phyloP scores from a whole-genome alignment of 2,329 filamentous ascomycete species.

The Zymoseptoria ardabiliae region DNA sequence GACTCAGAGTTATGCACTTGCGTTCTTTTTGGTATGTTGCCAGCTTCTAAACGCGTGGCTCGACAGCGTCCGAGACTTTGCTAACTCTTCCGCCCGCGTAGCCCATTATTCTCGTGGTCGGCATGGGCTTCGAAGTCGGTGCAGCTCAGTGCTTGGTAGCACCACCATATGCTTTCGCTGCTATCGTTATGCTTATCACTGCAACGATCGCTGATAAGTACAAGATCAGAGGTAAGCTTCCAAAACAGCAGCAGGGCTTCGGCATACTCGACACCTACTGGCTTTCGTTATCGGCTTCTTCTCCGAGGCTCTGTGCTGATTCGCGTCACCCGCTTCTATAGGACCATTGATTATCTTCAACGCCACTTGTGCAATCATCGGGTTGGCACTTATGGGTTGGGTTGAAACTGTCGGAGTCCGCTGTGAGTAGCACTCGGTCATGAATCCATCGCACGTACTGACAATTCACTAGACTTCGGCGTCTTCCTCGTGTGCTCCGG shows the following conservation, averaged over 20 bases:
- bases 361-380: slow-evolving; percentile 21
- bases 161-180: slow-evolving; percentile 31
- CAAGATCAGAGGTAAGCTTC: slow-evolving; percentile 45
- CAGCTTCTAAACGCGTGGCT: too few species aligned
- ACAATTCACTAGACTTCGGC: slow-evolving; percentile 33
- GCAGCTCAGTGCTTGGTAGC: slow-evolving; percentile 27
- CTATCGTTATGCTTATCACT: slow-evolving; percentile 22
- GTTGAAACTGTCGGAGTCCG: slow-evolving; percentile 16
- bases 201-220: slow-evolving; percentile 32
- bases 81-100: too few species aligned
- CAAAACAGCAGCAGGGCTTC: neutral
- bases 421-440: slow-evolving; percentile 40
- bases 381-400: slow-evolving; percentile 23
- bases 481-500: slow-evolving; percentile 71
- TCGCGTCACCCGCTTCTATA: neutral
- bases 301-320: too few species aligned
- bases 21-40: slow-evolving; percentile 41
- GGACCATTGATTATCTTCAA: slow-evolving; percentile 25
- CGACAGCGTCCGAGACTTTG: too few species aligned
- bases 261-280: too few species aligned
- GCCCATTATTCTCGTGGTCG: slow-evolving; percentile 26
- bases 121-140: slow-evolving; percentile 25
- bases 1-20: slow-evolving; percentile 67
- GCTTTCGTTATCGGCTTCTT: too few species aligned
- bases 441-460: neutral